These are phyloP conservation scores for Closterium sp. DNA, from an alignment of 139 green algal species.

Conservation along the genomic window DNA sequence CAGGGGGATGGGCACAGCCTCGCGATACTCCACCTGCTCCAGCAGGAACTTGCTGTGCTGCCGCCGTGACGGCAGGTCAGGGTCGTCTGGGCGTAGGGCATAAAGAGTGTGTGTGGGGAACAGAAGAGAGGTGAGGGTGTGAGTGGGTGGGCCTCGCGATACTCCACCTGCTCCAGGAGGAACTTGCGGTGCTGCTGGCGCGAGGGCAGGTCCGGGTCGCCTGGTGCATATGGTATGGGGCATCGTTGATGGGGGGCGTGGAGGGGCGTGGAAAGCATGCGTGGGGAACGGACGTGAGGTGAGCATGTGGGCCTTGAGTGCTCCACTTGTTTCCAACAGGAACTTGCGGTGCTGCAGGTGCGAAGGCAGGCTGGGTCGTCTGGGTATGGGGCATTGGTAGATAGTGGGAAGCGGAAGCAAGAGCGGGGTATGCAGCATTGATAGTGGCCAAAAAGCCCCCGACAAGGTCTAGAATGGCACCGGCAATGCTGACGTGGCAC, in stretches of 20 bases:
- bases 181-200: not conserved
- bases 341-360: conserved; percentile 79
- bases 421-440: too few species aligned
- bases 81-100: not conserved
- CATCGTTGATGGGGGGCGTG: too few species aligned
- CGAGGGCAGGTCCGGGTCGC: conserved; percentile 27
- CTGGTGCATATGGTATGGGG: not conserved
- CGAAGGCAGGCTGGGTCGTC: conserved; percentile 43
- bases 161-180: too few species aligned
- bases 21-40: too few species aligned
- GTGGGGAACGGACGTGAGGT: too few species aligned
- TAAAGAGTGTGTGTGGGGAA: not conserved
- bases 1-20: not conserved
- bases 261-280: too few species aligned
- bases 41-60: too few species aligned
- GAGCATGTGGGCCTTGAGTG: too few species aligned
- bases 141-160: too few species aligned
- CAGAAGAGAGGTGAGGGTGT: not conserved
- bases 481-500: not conserved
- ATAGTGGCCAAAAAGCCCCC: too few species aligned
- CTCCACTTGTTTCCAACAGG: conserved; percentile 61
- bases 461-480: too few species aligned
- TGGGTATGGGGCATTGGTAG: not conserved
- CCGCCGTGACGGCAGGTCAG: not conserved
- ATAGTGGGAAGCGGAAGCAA: too few species aligned